Percentiles rank a stretch among this genome's conserved stretches.
Evolutionary conservation across 2,329 filamentous ascomycete genomes (phyloP).

Genomic region (Colletotrichum zoysiae): DNA sequence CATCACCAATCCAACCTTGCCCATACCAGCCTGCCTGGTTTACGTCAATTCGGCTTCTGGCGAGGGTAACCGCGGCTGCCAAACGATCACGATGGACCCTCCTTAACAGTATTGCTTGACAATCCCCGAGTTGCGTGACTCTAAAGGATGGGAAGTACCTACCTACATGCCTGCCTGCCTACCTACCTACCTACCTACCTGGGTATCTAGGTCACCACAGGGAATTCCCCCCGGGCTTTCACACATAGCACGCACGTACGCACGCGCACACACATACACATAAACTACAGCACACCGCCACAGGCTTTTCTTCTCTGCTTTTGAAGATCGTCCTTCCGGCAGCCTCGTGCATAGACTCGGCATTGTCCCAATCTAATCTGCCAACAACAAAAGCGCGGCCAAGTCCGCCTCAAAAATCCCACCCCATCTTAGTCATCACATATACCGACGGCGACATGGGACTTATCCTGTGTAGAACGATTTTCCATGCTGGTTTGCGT

Average conservation of each 20-base stretch:
- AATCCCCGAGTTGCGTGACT: not conserved
- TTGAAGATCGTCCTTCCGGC: conserved; percentile 13
- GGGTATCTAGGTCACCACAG: too few relatives aligned
- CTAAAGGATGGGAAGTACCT: not conserved
- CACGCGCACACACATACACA: not conserved
- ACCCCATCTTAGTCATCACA: conserved; percentile 1
- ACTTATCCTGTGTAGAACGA: not conserved
- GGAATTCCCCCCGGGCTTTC: not conserved
- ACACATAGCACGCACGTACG: not conserved
- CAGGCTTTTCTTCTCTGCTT: conserved; percentile 8
- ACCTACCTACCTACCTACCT: too few relatives aligned
- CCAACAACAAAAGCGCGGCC: not conserved
- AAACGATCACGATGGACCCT: not conserved
- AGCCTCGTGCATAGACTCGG: not conserved
- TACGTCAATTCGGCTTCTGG: not conserved
- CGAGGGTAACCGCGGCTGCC: conserved; percentile 25
- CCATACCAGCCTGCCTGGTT: not conserved
- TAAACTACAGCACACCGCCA: conserved; percentile 1
- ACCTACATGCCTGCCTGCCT: too few relatives aligned
- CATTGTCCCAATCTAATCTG: not conserved
- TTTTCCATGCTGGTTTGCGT: not conserved
- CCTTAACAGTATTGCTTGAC: not conserved
- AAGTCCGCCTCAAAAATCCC: not conserved
- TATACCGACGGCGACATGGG: not conserved
- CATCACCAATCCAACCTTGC: not conserved